These are phyloP conservation scores for Penicillium fimorum DNA, from an alignment of 495 filamentous ascomycete genomes.

Conservation along the genomic window DNA sequence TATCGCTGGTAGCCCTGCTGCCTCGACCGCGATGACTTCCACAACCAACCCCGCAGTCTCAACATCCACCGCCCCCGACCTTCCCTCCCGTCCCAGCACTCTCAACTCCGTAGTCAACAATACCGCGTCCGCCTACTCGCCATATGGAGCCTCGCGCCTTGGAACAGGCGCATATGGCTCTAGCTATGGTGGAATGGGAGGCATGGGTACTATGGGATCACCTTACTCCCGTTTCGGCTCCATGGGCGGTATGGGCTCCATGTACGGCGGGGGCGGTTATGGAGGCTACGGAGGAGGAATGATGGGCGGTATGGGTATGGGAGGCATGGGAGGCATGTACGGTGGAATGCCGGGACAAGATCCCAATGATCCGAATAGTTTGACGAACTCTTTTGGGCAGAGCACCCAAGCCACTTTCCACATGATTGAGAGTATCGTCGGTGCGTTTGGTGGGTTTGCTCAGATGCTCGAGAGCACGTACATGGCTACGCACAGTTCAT, in stretches of 20 bases:
- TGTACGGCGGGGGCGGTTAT: conserved; percentile 59
- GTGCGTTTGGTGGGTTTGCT: conserved; percentile 92
- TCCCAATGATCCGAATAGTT: conserved; percentile 88
- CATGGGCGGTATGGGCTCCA: conserved; percentile 52
- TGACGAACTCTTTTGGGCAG: conserved; percentile 86
- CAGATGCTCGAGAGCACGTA: conserved; percentile 99
- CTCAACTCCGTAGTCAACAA: conserved; percentile 76
- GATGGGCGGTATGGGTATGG: conserved; percentile 42
- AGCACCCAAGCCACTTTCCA: conserved; percentile 98
- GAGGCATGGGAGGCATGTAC: conserved; percentile 55
- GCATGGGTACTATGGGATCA: conserved; percentile 38
- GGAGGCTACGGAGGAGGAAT: conserved; percentile 59
- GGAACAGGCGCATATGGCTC: conserved; percentile 50
- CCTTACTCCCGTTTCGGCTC: conserved; percentile 67
- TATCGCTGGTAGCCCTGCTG: conserved; percentile 35
- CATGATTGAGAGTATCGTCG: conserved; percentile 97
- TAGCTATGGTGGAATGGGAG: conserved; percentile 41
- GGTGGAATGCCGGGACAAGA: conserved; percentile 56
- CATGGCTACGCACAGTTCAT: conserved; percentile 99
- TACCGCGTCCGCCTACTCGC: conserved; percentile 79
- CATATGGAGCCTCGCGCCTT: conserved; percentile 64
- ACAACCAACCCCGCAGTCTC: conserved; percentile 44
- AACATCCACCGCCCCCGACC: conserved; percentile 58
- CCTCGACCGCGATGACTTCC: conserved; percentile 40
- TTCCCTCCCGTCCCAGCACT: conserved; percentile 76